Percentiles rank a stretch among this genome's conserved stretches.
Conservation (phyloP, 257 asterid genomes). For the Ballota nigra region DNA sequence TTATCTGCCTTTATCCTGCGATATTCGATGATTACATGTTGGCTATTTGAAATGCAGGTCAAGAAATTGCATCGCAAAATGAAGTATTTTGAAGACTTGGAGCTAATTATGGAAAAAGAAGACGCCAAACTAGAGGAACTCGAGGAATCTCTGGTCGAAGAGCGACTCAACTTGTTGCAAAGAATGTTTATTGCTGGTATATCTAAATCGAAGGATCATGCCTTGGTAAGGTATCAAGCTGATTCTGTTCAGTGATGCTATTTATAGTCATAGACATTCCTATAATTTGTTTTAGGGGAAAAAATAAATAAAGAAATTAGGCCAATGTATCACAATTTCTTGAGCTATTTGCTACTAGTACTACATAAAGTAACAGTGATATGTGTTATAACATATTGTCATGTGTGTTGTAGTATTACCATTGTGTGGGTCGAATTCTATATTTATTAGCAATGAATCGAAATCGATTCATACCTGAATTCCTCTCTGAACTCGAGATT, state of each 20-base stretch:
- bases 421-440: not conserved
- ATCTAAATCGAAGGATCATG: slow-evolving; percentile 46
- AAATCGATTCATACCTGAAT: not conserved
- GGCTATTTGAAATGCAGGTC: slow-evolving; percentile 35
- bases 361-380: not conserved
- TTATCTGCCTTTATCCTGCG: too few species aligned
- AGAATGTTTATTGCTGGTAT: slow-evolving; percentile 46
- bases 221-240: slow-evolving; percentile 27
- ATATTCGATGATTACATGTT: not conserved
- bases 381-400: too few species aligned
- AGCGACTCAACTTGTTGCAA: slow-evolving; percentile 52
- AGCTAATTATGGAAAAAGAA: slow-evolving; percentile 62
- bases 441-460: not conserved
- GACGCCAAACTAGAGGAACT: slow-evolving; percentile 44
- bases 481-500: not conserved
- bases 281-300: too few species aligned
- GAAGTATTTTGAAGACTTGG: slow-evolving; percentile 58
- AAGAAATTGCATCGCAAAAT: slow-evolving; percentile 63
- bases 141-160: slow-evolving; percentile 52
- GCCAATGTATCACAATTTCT: not conserved
- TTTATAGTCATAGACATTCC: not conserved
- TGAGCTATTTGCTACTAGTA: not conserved
- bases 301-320: not conserved
- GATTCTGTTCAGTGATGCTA: slow-evolving; percentile 28
- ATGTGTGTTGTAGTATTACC: not conserved